These are phyloP conservation scores for Xerocomellus amylosporus DNA, from an alignment of 768 basidiomycete species.

Conservation along the genomic window DNA sequence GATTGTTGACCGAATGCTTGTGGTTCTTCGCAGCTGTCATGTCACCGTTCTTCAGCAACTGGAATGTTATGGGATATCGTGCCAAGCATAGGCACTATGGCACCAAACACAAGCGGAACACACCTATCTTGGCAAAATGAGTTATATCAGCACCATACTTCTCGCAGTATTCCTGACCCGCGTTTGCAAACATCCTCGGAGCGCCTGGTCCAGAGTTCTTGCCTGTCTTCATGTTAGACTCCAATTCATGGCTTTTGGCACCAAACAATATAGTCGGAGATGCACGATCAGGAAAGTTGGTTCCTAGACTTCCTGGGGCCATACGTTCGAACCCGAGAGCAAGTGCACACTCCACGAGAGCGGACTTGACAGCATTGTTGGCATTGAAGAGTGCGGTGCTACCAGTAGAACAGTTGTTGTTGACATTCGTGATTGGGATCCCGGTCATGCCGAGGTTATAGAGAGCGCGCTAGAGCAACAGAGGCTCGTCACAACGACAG, in stretches of 20 bases:
- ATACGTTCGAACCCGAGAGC: conserved; percentile 88
- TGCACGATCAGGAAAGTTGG: conserved; percentile 54
- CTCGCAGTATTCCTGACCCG: conserved; percentile 68
- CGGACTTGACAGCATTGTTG: conserved; percentile 66
- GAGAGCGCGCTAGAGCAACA: conserved; percentile 54
- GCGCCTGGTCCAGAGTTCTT: conserved; percentile 67
- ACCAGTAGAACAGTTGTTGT: conserved; percentile 86
- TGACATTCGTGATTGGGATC: conserved; percentile 83
- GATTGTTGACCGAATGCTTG: conserved; percentile 76
- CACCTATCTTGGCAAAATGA: conserved; percentile 77
- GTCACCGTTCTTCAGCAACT: conserved; percentile 2
- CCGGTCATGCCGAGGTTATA: conserved; percentile 82
- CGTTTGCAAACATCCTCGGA: conserved; percentile 74
- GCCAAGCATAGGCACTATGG: background rate
- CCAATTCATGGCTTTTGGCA: conserved; percentile 45
- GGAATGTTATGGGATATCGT: background rate
- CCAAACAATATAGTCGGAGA: conserved; percentile 49
- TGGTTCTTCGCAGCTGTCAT: conserved; percentile 79
- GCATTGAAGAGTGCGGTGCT: conserved; percentile 75
- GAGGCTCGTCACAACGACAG: background rate
- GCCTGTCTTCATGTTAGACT: conserved; percentile 43
- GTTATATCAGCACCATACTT: conserved; percentile 67
- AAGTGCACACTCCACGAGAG: conserved; percentile 68
- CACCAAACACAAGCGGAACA: conserved; percentile 6
- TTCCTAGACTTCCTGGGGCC: conserved; percentile 69